A percentile compares a stretch with the other conserved stretches of the same genome.
Evolutionary conservation across 306 rosid species (phyloP).

Genomic region (Trifolium repens): DNA sequence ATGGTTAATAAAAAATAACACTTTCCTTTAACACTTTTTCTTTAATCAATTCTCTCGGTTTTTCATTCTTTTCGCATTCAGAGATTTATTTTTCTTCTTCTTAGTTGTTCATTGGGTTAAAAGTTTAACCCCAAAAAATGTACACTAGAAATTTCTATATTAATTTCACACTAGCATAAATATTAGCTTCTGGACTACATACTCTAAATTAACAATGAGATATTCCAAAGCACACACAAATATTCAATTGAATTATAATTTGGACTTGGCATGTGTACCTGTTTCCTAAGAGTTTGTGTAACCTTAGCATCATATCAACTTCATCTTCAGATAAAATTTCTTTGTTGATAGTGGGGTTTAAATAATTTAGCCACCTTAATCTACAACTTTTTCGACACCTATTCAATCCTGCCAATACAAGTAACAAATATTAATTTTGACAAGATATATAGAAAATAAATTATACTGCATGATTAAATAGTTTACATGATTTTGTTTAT

Average conservation of each 20-base stretch:
- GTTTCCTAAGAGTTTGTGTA: slow-evolving; percentile 15
- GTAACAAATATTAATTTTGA: neutral
- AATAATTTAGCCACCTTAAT: slow-evolving; percentile 15
- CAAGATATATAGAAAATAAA: neutral
- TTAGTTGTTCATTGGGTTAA: too few species aligned
- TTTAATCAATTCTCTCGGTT: too few species aligned
- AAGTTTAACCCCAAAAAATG: too few species aligned
- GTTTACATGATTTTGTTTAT: neutral
- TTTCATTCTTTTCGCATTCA: too few species aligned
- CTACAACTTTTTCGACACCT: slow-evolving; percentile 26
- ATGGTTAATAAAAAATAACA: too few species aligned
- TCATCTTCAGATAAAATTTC: slow-evolving; percentile 10
- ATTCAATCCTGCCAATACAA: slow-evolving; percentile 21
- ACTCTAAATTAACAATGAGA: too few species aligned
- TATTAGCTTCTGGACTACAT: too few species aligned
- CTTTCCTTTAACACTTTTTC: too few species aligned
- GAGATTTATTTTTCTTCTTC: too few species aligned
- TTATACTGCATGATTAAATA: neutral
- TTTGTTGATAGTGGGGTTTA: neutral
- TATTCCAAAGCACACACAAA: too few species aligned
- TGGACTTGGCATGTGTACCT: neutral
- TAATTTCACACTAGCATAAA: too few species aligned
- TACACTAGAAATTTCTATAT: too few species aligned
- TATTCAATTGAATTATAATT: neutral
- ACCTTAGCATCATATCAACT: slow-evolving; percentile 11